These are phyloP conservation scores for Saccharomycopsis sp. DNA, from an alignment of 805 yeast species.

Conservation along the genomic window DNA sequence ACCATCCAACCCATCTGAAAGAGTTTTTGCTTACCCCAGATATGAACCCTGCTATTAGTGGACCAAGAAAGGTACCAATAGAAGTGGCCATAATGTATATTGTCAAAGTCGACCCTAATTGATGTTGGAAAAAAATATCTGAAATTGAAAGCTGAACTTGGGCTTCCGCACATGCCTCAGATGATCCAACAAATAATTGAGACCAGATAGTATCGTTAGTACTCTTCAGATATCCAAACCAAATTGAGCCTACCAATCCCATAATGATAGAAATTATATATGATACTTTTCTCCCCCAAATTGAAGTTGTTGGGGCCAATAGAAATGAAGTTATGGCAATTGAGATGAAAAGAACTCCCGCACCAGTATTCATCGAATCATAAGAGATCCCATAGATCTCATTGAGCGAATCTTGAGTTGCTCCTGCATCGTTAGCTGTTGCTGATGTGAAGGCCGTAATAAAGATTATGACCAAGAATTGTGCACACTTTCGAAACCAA, in stretches of 20 bases:
- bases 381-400: slow-evolving; percentile 56
- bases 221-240: slow-evolving; percentile 56
- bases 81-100: slow-evolving; percentile 69
- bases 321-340: slow-evolving; percentile 61
- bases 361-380: slow-evolving; percentile 70
- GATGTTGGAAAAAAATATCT: slow-evolving; percentile 74
- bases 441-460: slow-evolving; percentile 67
- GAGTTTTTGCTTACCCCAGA: slow-evolving; percentile 39
- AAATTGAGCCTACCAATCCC: slow-evolving; percentile 59
- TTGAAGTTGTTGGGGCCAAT: slow-evolving; percentile 59
- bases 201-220: slow-evolving; percentile 68
- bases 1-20: slow-evolving; percentile 76
- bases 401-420: slow-evolving; percentile 61
- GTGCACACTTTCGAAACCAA: slow-evolving; percentile 32
- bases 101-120: slow-evolving; percentile 65
- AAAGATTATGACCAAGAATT: slow-evolving; percentile 45
- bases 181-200: slow-evolving; percentile 72
- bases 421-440: slow-evolving; percentile 67
- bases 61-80: slow-evolving; percentile 73
- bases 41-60: slow-evolving; percentile 71
- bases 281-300: slow-evolving; percentile 62
- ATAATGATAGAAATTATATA: slow-evolving; percentile 53
- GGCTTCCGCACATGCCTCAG: slow-evolving; percentile 73
- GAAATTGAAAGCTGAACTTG: slow-evolving; percentile 61
- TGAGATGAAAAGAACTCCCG: slow-evolving; percentile 67